A percentile compares a stretch with the other conserved stretches of the same genome.
Conservation (phyloP, 148 eudicot genomes). For the Diospyros lotus region DNA sequence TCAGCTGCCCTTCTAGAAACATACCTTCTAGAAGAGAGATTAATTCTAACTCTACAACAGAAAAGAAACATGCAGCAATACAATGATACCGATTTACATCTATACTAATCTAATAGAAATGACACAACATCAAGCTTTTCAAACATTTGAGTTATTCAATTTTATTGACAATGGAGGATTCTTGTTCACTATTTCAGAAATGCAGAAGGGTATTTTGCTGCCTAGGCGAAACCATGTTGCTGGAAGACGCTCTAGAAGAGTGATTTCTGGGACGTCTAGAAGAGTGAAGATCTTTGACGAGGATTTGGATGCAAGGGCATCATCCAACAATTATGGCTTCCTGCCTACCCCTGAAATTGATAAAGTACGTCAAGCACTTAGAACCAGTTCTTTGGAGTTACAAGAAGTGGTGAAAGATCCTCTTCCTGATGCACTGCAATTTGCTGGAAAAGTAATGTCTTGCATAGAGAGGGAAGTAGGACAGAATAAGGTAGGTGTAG, state of each 20-base stretch:
- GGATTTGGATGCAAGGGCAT: constrained; percentile 14
- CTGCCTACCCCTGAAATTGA: constrained; percentile 29
- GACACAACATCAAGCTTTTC: too few relatives aligned
- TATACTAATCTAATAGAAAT: too few relatives aligned
- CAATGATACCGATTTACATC: too few relatives aligned
- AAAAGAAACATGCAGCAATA: too few relatives aligned
- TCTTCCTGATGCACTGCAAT: constrained; percentile 38
- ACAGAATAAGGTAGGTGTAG: constrained; percentile 7
- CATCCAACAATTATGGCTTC: constrained; percentile 11
- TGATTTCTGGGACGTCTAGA: constrained; percentile 23
- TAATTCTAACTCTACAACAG: too few relatives aligned
- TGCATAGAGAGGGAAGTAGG: constrained; percentile 10
- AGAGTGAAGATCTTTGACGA: constrained; percentile 47
- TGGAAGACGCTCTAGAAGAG: constrained; percentile 20
- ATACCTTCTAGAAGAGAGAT: too few relatives aligned
- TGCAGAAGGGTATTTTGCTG: constrained; percentile 14
- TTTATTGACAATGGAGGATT: background rate
- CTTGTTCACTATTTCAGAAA: constrained; percentile 24
- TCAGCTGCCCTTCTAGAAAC: too few relatives aligned
- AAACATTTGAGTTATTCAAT: too few relatives aligned
- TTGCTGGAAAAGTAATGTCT: constrained; percentile 27
- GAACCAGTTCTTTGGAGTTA: constrained; percentile 42
- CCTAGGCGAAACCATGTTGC: constrained; percentile 45
- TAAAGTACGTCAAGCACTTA: constrained; percentile 36
- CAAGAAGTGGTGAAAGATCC: constrained; percentile 51